phyloP scores from a whole-genome alignment of 2,329 filamentous ascomycete genomes.

The Curvularia sp. region DNA sequence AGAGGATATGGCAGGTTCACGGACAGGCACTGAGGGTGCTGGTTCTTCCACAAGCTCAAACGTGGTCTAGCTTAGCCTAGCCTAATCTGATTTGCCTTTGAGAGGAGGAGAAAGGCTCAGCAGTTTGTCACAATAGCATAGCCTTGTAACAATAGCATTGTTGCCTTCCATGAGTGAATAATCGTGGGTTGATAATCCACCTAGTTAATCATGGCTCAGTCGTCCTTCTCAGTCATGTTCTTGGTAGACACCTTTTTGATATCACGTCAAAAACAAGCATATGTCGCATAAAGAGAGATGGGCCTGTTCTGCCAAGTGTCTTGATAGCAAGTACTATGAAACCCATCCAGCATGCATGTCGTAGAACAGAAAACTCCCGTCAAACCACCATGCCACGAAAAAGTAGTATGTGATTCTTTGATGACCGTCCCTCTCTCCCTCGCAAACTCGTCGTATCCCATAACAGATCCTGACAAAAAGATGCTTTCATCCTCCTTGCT shows the following conservation, averaged over 20 bases:
- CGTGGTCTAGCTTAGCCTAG: neutral
- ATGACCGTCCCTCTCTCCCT: conserved; percentile 25
- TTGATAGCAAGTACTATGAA: conserved; percentile 45
- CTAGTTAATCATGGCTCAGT: neutral
- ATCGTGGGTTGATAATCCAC: neutral
- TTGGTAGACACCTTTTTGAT: neutral
- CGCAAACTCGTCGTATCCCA: conserved; percentile 28
- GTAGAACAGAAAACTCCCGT: conserved; percentile 39
- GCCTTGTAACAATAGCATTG: neutral
- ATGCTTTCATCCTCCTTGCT: conserved; percentile 4
- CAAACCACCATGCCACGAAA: conserved; percentile 37
- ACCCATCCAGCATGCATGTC: conserved; percentile 40
- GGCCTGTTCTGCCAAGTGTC: conserved; percentile 39
- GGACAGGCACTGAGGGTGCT: neutral
- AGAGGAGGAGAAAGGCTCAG: too few species aligned
- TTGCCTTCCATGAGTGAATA: neutral
- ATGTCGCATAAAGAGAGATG: conserved; percentile 15
- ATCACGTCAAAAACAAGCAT: neutral
- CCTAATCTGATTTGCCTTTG: neutral
- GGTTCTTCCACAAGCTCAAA: neutral
- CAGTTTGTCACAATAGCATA: neutral
- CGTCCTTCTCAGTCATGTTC: neutral
- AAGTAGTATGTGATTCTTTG: conserved; percentile 30
- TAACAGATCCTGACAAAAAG: conserved; percentile 38
- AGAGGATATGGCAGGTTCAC: neutral